Conservation (phyloP, 2,329 filamentous ascomycete species). For the Ampelomyces quisqualis region DNA sequence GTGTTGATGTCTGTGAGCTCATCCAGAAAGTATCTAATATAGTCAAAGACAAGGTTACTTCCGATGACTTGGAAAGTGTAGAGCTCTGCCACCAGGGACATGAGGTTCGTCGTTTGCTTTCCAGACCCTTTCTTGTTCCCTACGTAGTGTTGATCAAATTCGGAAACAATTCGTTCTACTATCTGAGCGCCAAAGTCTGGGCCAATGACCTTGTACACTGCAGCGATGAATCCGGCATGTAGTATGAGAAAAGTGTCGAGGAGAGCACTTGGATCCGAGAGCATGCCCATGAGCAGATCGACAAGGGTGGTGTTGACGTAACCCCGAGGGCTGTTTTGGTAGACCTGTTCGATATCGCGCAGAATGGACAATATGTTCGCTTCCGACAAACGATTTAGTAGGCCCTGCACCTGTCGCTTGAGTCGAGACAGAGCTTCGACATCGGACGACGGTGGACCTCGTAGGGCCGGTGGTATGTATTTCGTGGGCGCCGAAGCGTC, state of each 20-base stretch:
- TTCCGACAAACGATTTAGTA: conserved; percentile 91
- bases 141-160: conserved; percentile 68
- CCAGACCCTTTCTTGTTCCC: conserved; percentile 40
- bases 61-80: conserved; percentile 91
- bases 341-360: conserved; percentile 77
- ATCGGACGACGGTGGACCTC: conserved; percentile 63
- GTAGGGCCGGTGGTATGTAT: conserved; percentile 86
- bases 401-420: conserved; percentile 78
- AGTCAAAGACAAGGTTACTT: conserved; percentile 84
- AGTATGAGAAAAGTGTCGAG: conserved; percentile 90
- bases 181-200: conserved; percentile 88
- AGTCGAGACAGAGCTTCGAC: conserved; percentile 68
- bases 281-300: conserved; percentile 73
- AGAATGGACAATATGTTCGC: conserved; percentile 84
- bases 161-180: conserved; percentile 73
- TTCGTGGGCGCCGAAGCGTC: conserved; percentile 57
- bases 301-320: conserved; percentile 81
- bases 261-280: conserved; percentile 74
- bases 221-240: conserved; percentile 84
- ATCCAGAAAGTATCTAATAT: conserved; percentile 73
- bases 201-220: conserved; percentile 82
- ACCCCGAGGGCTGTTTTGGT: conserved; percentile 80
- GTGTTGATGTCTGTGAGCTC: conserved; percentile 82
- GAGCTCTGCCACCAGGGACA: conserved; percentile 79
- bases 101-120: conserved; percentile 70